Percentiles rank a stretch among this genome's conserved stretches.
Conservation (phyloP, 139 green algal genomes). For the Raphidocelis subcapitata region DNA sequence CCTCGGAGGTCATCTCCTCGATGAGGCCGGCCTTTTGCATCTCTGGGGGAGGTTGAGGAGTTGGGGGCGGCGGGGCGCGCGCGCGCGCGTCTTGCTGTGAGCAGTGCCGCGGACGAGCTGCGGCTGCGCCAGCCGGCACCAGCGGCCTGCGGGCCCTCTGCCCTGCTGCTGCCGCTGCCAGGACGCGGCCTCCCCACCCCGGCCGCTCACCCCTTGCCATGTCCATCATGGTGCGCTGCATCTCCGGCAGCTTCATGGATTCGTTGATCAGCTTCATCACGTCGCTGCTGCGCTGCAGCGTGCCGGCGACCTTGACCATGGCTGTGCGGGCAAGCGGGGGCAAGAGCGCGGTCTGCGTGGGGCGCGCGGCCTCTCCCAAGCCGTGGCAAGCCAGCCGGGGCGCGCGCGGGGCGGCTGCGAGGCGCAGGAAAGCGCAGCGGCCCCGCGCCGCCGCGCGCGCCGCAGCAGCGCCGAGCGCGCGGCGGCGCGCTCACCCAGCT, state of each 20-base stretch:
- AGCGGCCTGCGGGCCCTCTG: background rate
- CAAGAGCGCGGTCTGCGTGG: too few species aligned
- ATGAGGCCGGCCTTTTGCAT: slow-evolving; percentile 91
- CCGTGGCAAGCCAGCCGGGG: background rate
- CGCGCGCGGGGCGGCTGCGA: too few species aligned
- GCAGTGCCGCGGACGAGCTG: background rate
- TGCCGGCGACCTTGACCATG: slow-evolving; percentile 70
- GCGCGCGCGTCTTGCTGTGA: background rate
- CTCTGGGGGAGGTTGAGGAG: too few species aligned
- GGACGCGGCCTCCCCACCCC: background rate
- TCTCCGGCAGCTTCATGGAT: slow-evolving; percentile 74
- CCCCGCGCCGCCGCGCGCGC: too few species aligned
- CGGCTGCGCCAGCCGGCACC: background rate
- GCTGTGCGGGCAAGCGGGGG: slow-evolving; percentile 46
- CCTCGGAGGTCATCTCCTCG: slow-evolving; percentile 86
- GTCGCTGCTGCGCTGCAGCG: slow-evolving; percentile 70
- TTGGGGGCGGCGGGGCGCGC: background rate
- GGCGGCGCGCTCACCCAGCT: slow-evolving; percentile 64
- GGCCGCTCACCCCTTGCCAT: slow-evolving; percentile 72
- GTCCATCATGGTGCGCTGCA: slow-evolving; percentile 77
- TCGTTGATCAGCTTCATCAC: slow-evolving; percentile 81
- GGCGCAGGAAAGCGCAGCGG: too few species aligned
- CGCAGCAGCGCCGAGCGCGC: too few species aligned
- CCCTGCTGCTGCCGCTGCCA: background rate
- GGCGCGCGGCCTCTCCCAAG: background rate